These are phyloP conservation scores for Echites panduratus DNA, from an alignment of 257 asterid genomes.

Conservation along the genomic window DNA sequence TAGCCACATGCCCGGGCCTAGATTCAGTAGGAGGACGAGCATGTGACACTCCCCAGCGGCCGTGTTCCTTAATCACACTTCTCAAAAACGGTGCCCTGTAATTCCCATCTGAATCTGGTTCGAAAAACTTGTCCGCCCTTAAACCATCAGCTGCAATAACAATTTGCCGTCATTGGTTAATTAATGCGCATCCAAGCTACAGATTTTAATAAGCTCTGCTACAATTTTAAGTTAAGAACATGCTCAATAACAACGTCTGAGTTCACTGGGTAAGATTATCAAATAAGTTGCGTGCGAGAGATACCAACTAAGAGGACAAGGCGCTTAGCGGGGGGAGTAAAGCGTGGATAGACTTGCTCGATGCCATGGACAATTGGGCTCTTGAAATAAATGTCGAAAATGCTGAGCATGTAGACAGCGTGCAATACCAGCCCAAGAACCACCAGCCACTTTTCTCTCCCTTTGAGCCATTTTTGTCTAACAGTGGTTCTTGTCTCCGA, in stretches of 20 bases:
- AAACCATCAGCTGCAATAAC: slow-evolving; percentile 82
- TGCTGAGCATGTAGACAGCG: slow-evolving; percentile 97
- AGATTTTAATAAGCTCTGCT: not conserved
- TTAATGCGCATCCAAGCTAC: not conserved
- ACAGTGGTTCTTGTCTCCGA: slow-evolving; percentile 27
- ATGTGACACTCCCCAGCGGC: slow-evolving; percentile 99
- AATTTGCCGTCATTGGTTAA: not conserved
- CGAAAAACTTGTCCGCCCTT: slow-evolving; percentile 95
- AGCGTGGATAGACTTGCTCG: slow-evolving; percentile 80
- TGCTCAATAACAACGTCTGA: not conserved
- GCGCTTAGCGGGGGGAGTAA: slow-evolving; percentile 79
- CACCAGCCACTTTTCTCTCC: slow-evolving; percentile 81
- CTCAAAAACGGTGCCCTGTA: slow-evolving; percentile 91
- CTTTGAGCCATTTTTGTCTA: slow-evolving; percentile 46
- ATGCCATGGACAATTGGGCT: slow-evolving; percentile 94
- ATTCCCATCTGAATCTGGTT: slow-evolving; percentile 74
- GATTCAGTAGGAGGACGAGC: slow-evolving; percentile 99
- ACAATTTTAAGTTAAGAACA: not conserved
- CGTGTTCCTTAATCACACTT: slow-evolving; percentile 72
- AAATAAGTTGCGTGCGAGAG: slow-evolving; percentile 28
- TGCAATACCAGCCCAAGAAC: slow-evolving; percentile 82
- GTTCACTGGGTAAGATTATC: slow-evolving; percentile 32
- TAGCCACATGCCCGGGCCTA: slow-evolving; percentile 97
- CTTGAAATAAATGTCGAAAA: slow-evolving; percentile 94
- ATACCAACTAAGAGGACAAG: slow-evolving; percentile 83